phyloP scores from a whole-genome alignment of 2,329 filamentous ascomycete genomes.

The Neofusicoccum kwambonambiense region DNA sequence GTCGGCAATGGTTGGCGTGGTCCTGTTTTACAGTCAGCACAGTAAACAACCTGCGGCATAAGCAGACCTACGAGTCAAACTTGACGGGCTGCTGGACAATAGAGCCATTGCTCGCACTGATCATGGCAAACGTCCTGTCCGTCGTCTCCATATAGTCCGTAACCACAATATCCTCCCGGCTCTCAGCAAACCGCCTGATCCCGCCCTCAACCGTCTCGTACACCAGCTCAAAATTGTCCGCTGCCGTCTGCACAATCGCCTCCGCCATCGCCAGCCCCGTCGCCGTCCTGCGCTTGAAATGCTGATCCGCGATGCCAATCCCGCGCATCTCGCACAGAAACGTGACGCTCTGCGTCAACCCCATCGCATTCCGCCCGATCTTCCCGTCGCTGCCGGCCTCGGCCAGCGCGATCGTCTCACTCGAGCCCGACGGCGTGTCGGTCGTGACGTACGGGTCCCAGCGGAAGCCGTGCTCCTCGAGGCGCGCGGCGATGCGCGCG shows the following conservation, averaged over 20 bases:
- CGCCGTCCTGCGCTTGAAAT: constrained; percentile 33
- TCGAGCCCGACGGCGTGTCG: constrained; percentile 19
- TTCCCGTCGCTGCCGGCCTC: constrained; percentile 38
- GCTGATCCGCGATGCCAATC: constrained; percentile 36
- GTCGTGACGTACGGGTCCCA: constrained; percentile 37
- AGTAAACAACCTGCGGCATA: accelerated
- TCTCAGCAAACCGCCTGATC: constrained; percentile 27
- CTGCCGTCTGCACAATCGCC: constrained; percentile 34
- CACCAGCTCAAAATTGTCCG: constrained; percentile 29
- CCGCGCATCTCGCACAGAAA: constrained; percentile 39
- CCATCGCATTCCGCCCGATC: constrained; percentile 39
- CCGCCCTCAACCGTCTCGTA: constrained; percentile 30
- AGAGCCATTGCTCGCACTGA: constrained; percentile 31
- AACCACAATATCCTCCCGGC: constrained; percentile 31
- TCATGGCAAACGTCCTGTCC: constrained; percentile 34
- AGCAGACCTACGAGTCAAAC: constrained; percentile 24
- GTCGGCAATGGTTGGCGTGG: constrained; percentile 36
- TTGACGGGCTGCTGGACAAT: constrained; percentile 34
- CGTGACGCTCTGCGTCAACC: constrained; percentile 34
- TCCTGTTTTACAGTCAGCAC: constrained; percentile 19
- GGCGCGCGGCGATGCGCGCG: constrained; percentile 30
- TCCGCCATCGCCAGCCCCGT: constrained; percentile 35
- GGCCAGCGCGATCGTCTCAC: constrained; percentile 26
- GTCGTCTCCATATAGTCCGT: constrained; percentile 30
- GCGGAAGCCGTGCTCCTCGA: constrained; percentile 29